Percentiles rank a stretch among this genome's conserved stretches.
Evolutionary conservation across 1,139 yeast species (phyloP).

Genomic region (Sugiyamaella grinbergsii): DNA sequence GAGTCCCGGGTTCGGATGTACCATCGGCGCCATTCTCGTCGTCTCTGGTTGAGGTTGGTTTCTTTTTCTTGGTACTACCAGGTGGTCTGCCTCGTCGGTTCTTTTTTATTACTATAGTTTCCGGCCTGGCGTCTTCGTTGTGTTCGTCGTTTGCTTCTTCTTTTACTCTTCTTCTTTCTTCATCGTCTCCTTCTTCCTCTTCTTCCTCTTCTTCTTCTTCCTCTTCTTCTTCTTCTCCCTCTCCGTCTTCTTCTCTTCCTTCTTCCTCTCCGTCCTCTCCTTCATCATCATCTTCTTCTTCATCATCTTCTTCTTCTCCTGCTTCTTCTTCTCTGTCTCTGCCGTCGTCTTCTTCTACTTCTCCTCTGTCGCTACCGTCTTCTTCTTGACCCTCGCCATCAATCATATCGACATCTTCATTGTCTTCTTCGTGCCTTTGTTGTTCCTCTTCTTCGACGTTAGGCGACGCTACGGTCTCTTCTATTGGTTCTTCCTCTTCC

Average conservation of each 20-base stretch:
- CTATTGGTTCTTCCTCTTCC: slow-evolving; percentile 5
- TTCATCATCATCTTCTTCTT: slow-evolving; percentile 28
- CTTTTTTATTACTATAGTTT: slow-evolving; percentile 14
- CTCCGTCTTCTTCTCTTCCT: slow-evolving; percentile 17
- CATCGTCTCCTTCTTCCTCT: slow-evolving; percentile 19
- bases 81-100: slow-evolving; percentile 44
- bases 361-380: slow-evolving; percentile 18
- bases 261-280: slow-evolving; percentile 28
- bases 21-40: slow-evolving; percentile 22
- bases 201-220: slow-evolving; percentile 18
- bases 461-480: too few relatives aligned
- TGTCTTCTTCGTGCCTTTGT: slow-evolving; percentile 19
- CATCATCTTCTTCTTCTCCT: slow-evolving; percentile 32
- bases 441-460: slow-evolving; percentile 17
- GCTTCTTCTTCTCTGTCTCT: slow-evolving; percentile 22
- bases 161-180: slow-evolving; percentile 10
- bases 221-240: slow-evolving; percentile 14
- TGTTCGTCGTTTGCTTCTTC: slow-evolving; percentile 9
- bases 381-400: slow-evolving; percentile 16
- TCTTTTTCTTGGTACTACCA: slow-evolving; percentile 36
- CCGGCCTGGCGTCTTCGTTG: slow-evolving; percentile 22
- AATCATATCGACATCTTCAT: too few relatives aligned
- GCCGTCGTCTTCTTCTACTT: slow-evolving; percentile 31
- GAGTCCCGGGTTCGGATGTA: slow-evolving; percentile 17
- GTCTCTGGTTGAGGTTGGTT: slow-evolving; percentile 27